Percentiles rank a stretch among this genome's conserved stretches.
Conservation (phyloP, 2,329 filamentous ascomycete genomes). For the Penicillium brasilianum region DNA sequence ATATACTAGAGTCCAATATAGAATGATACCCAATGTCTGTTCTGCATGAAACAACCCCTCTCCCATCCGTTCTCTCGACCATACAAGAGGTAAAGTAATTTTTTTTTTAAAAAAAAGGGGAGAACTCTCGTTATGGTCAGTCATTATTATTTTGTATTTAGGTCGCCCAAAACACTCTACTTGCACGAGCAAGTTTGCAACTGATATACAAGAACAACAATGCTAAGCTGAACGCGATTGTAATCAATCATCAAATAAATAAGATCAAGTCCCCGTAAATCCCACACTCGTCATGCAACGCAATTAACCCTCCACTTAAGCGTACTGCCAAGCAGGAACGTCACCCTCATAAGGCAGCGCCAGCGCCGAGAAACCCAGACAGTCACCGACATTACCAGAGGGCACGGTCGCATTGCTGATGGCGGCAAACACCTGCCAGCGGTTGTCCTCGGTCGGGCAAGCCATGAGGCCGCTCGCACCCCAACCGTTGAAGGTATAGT, state of each 20-base stretch:
- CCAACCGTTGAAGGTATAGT: constrained; percentile 42
- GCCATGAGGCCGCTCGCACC: constrained; percentile 51
- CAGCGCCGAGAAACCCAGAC: constrained; percentile 47
- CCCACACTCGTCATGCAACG: neutral
- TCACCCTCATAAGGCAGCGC: constrained; percentile 36
- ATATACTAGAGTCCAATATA: constrained; percentile 20
- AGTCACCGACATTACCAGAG: constrained; percentile 43
- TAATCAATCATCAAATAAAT: neutral
- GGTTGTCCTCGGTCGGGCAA: constrained; percentile 42
- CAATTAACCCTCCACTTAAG: constrained; percentile 30
- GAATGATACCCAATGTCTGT: constrained; percentile 30
- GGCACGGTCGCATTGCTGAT: constrained; percentile 49
- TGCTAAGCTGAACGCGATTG: neutral
- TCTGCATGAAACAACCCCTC: neutral
- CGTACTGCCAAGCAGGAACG: constrained; percentile 49
- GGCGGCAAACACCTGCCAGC: constrained; percentile 51
- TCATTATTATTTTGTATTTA: neutral
- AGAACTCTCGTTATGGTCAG: too few species aligned
- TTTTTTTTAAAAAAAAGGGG: too few species aligned
- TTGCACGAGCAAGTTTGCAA: neutral
- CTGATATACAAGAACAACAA: neutral
- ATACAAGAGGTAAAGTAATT: too few species aligned
- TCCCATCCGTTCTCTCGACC: too few species aligned
- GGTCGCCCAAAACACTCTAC: neutral
- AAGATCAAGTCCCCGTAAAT: neutral